Base-by-base conservation (phyloP, 345 rosid genomes). In the Cardiospermum halicacabum region DNA sequence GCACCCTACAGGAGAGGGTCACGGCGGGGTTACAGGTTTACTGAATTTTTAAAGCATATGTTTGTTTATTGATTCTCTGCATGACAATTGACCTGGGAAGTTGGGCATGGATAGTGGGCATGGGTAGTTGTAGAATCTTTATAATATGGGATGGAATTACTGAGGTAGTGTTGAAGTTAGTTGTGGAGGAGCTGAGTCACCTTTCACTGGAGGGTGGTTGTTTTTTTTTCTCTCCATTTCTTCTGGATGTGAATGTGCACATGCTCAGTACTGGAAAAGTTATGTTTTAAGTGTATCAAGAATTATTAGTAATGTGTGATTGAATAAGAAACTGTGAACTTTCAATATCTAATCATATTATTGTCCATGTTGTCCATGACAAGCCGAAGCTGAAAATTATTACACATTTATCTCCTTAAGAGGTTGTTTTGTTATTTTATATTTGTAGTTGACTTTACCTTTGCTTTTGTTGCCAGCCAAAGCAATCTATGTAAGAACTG, bases 401-500 rank as follows among this genome's bases (percentile, higher is more conserved):
- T 53, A 1, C 26, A 7, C n/a, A n/a, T 37, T 11, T 36, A 4
- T 45, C 6, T 45, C 50, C 19, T 47, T 1, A 47, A 12, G 16
- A 5, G 31, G 26, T 32, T 48, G 15, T 8, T 9, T 11, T 19
- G 27, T 56, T 48, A 13, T 50, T 22, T 26, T 54, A 34, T 61
- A 18, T 70, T 58, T 24, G 57, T 25, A 15, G 21, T 50, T 80
- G 34, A 77, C 64, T 40, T 3, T 58, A 25, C 30, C n/a, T 50
- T 40, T 24, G 49, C 31, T 18, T 62, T 61, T 82, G 50, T 77
- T 75, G 69, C 42, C 91, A 88, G 96, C 81, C 96, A 86, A 74
- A 84, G 72, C 73, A 82, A 82, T 81, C 87, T 94, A 63, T 94
- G 99, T 91, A 94, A 94, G 78, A 93, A 93, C 76, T 93, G 99